Evolutionary conservation across 768 basidiomycete genomes (phyloP).

Genomic region (Podaxis sp.): DNA sequence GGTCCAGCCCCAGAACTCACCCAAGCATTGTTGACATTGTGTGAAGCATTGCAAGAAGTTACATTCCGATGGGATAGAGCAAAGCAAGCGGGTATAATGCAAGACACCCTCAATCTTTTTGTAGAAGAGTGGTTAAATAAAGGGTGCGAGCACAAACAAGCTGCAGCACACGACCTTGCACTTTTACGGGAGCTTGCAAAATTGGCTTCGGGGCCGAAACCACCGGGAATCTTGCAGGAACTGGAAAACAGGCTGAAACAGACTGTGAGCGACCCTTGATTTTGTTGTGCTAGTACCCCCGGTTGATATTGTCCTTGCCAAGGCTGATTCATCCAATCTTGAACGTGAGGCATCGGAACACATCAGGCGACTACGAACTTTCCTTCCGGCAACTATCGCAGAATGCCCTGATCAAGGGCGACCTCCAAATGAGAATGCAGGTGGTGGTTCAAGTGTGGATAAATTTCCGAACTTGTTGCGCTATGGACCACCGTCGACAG

Average conservation of each 20-base stretch:
- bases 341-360: conserved; percentile 33
- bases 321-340: background rate
- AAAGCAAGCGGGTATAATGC: conserved; percentile 23
- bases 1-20: conserved; percentile 56
- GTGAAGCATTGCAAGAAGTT: conserved; percentile 52
- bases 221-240: conserved; percentile 17
- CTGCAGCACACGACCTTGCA: conserved; percentile 40
- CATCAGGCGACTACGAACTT: conserved; percentile 56
- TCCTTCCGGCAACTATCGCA: conserved; percentile 58
- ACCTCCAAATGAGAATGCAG: conserved; percentile 19
- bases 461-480: conserved; percentile 41
- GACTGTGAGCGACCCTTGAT: conserved; percentile 23
- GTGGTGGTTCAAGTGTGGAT: conserved; percentile 25
- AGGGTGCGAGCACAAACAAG: conserved; percentile 21
- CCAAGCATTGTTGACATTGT: conserved; percentile 52
- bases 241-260: conserved; percentile 16
- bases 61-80: conserved; percentile 21
- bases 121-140: conserved; percentile 32
- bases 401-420: conserved; percentile 22
- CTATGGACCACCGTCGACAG: conserved; percentile 48
- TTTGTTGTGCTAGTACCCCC: background rate
- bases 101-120: conserved; percentile 39
- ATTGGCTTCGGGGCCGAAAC: conserved; percentile 29
- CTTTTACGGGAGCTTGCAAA: conserved; percentile 45
- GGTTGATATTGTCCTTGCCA: background rate